A percentile compares a stretch with the other conserved stretches of the same genome.
Evolutionary conservation across 768 basidiomycete genomes (phyloP).

Genomic region (Leccinum imitatum): DNA sequence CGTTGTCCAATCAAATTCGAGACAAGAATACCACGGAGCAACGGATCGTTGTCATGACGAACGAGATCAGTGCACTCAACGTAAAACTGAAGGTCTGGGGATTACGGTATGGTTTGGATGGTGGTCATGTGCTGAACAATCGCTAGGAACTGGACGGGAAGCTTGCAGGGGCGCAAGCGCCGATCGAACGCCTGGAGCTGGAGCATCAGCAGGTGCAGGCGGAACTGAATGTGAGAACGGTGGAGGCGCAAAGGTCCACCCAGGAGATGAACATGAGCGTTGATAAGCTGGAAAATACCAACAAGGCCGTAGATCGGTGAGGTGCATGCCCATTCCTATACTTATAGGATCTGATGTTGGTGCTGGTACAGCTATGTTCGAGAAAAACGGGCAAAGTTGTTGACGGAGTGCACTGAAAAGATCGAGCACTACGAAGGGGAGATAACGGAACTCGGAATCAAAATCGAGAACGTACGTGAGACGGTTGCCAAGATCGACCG

Average conservation of each 20-base stretch:
- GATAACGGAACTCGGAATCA: slow-evolving; percentile 41
- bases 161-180: slow-evolving; percentile 59
- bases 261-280: slow-evolving; percentile 67
- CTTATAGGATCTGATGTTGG: background rate
- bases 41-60: slow-evolving; percentile 55
- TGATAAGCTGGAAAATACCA: slow-evolving; percentile 60
- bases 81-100: slow-evolving; percentile 50
- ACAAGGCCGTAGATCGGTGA: slow-evolving; percentile 66
- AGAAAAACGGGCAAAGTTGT: slow-evolving; percentile 58
- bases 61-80: slow-evolving; percentile 49
- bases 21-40: slow-evolving; percentile 59
- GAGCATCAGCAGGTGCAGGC: slow-evolving; percentile 50
- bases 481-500: slow-evolving; percentile 63
- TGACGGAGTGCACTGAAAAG: slow-evolving; percentile 57
- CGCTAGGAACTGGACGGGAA: slow-evolving; percentile 63
- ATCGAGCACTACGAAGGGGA: slow-evolving; percentile 49
- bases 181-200: slow-evolving; percentile 61
- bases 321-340: background rate
- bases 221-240: slow-evolving; percentile 48
- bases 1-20: slow-evolving; percentile 54
- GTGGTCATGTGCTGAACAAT: slow-evolving; percentile 1
- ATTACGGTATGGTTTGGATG: background rate
- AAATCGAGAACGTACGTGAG: slow-evolving; percentile 41
- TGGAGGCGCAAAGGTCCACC: slow-evolving; percentile 50
- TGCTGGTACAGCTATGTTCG: slow-evolving; percentile 62